These are phyloP conservation scores for Maudiozyma turicensis DNA, from an alignment of 805 yeast genomes.

Conservation along the genomic window DNA sequence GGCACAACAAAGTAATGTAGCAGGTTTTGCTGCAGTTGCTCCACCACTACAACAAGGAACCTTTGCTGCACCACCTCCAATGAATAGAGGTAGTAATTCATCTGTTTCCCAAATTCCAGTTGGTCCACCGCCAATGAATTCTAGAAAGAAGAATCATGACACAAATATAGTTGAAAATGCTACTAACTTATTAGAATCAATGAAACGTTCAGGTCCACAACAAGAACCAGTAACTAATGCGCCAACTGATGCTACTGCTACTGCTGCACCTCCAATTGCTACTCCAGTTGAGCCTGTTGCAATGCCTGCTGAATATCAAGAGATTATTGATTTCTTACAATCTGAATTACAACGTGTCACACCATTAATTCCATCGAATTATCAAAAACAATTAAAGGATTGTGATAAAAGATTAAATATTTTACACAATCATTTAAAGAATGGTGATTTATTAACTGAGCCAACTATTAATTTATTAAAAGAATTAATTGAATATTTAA, in stretches of 20 bases:
- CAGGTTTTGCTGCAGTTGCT: constrained; percentile 13
- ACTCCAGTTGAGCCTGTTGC: constrained; percentile 17
- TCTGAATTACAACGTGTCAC: constrained; percentile 49
- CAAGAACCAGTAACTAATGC: background rate
- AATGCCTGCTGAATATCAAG: constrained; percentile 47
- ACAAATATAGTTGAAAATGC: constrained; percentile 16
- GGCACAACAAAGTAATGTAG: background rate
- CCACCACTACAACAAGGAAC: constrained; percentile 26
- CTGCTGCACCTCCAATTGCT: constrained; percentile 16
- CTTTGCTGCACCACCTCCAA: constrained; percentile 32
- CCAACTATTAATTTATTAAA: constrained; percentile 47
- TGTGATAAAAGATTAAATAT: constrained; percentile 73
- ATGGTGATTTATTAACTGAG: constrained; percentile 51
- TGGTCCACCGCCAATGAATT: constrained; percentile 28
- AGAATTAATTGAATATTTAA: constrained; percentile 42
- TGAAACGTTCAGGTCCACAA: constrained; percentile 4
- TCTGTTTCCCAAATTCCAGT: constrained; percentile 13
- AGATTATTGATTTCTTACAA: constrained; percentile 49
- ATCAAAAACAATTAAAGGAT: constrained; percentile 62
- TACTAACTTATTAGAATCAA: constrained; percentile 14
- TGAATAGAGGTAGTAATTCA: constrained; percentile 5
- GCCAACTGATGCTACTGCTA: background rate
- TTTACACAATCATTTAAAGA: constrained; percentile 69
- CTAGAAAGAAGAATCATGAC: constrained; percentile 16
- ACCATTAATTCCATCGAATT: constrained; percentile 68